phyloP scores from a whole-genome alignment of 2,329 filamentous ascomycete species.

The Neoascochyta sp. region DNA sequence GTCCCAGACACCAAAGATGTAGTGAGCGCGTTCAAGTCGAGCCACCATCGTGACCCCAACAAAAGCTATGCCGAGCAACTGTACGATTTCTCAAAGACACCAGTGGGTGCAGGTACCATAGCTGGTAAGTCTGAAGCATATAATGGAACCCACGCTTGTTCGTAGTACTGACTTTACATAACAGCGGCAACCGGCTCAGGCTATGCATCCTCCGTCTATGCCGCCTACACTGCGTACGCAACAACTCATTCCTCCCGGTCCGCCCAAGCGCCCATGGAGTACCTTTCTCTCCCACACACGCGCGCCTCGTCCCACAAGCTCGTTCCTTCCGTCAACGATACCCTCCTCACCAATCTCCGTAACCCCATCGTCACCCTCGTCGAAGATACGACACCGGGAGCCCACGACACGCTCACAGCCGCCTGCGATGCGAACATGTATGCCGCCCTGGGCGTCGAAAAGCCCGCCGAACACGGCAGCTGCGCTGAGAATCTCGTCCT shows the following conservation, averaged over 20 bases:
- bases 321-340: conserved; percentile 41
- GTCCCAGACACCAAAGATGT: conserved; percentile 39
- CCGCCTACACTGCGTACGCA: conserved; percentile 49
- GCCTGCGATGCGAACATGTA: conserved; percentile 48
- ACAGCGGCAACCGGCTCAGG: conserved; percentile 46
- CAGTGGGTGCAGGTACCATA: conserved; percentile 47
- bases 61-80: conserved; percentile 51
- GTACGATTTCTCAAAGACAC: conserved; percentile 50
- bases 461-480: conserved; percentile 46
- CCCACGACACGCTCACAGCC: conserved; percentile 48
- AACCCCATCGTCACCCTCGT: conserved; percentile 46
- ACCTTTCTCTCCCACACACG: conserved; percentile 46
- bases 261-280: conserved; percentile 44
- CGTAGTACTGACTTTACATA: not conserved
- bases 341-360: conserved; percentile 45
- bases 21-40: conserved; percentile 45
- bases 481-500: conserved; percentile 50
- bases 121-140: conserved; percentile 34
- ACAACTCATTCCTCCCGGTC: conserved; percentile 29
- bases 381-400: conserved; percentile 44
- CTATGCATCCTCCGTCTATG: conserved; percentile 47
- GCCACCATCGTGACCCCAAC: conserved; percentile 45
- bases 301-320: conserved; percentile 43
- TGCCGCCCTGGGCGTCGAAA: conserved; percentile 40
- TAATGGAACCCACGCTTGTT: not conserved